A percentile compares a stretch with the other conserved stretches of the same genome.
Conservation (phyloP, 73 alveolate species). For the Paramecium bursaria region DNA sequence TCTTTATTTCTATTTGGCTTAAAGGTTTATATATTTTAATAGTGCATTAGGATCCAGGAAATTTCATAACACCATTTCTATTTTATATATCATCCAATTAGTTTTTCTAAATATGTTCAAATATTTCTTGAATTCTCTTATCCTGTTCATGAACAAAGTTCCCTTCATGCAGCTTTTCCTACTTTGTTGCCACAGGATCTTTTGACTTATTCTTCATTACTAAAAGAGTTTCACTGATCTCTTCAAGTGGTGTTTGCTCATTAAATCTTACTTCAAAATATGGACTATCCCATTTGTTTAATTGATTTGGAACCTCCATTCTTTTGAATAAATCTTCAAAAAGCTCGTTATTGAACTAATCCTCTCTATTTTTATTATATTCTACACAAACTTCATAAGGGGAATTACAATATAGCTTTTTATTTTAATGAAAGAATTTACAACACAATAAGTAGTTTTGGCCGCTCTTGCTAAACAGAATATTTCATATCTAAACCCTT, state of each 20-base stretch:
- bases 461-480: constrained; percentile 92
- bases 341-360: constrained; percentile 68
- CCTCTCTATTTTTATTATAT: constrained; percentile 64
- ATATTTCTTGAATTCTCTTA: constrained; percentile 80
- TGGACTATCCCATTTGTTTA: constrained; percentile 97
- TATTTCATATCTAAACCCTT: constrained; percentile 96
- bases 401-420: constrained; percentile 11
- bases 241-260: constrained; percentile 92
- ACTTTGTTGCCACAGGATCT: constrained; percentile 95
- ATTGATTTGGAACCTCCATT: constrained; percentile 91
- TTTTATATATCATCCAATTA: constrained; percentile 72
- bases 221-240: constrained; percentile 78
- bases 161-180: constrained; percentile 82
- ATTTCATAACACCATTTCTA: constrained; percentile 29
- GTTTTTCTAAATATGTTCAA: constrained; percentile 78
- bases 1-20: constrained; percentile 22
- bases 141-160: constrained; percentile 90
- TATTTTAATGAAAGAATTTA: constrained; percentile 75
- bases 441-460: constrained; percentile 87
- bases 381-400: constrained; percentile 55
- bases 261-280: constrained; percentile 78
- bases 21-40: background rate
- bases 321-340: constrained; percentile 86
- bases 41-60: background rate
- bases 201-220: constrained; percentile 87